phyloP scores from a whole-genome alignment of 306 rosid species.

The Vachellia collinsii region DNA sequence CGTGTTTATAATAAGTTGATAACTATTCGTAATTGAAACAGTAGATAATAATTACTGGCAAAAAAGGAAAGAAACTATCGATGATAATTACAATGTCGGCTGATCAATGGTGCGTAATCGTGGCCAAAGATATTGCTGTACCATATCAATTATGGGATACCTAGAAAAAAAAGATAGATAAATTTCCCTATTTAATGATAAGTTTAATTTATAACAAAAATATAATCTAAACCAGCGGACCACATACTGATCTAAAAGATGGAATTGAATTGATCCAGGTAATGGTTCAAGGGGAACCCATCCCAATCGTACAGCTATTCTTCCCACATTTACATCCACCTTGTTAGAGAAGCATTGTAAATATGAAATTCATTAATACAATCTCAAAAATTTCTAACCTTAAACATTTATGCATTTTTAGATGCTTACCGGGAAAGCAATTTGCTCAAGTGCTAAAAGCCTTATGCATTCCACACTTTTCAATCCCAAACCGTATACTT shows the following conservation, averaged over 20 bases:
- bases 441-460: constrained; percentile 64
- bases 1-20: background rate
- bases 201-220: background rate
- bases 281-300: constrained; percentile 83
- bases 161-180: constrained; percentile 33
- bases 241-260: constrained; percentile 62
- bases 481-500: constrained; percentile 64
- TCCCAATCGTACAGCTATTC: constrained; percentile 78
- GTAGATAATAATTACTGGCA: constrained; percentile 36
- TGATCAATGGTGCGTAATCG: constrained; percentile 53
- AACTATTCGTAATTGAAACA: background rate
- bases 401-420: background rate
- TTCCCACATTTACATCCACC: constrained; percentile 90
- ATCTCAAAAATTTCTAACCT: background rate
- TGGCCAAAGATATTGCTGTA: constrained; percentile 84
- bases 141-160: constrained; percentile 54
- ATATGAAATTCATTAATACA: background rate
- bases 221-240: background rate
- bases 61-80: background rate
- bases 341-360: background rate
- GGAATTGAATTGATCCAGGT: constrained; percentile 60
- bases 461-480: constrained; percentile 84
- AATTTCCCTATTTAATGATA: background rate
- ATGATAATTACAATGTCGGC: constrained; percentile 47
- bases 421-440: constrained; percentile 69